Percentiles rank a stretch among this genome's conserved stretches.
These are phyloP conservation scores for Talaromyces sp. DNA, from an alignment of 2,329 filamentous ascomycete species.

Conservation along the genomic window DNA sequence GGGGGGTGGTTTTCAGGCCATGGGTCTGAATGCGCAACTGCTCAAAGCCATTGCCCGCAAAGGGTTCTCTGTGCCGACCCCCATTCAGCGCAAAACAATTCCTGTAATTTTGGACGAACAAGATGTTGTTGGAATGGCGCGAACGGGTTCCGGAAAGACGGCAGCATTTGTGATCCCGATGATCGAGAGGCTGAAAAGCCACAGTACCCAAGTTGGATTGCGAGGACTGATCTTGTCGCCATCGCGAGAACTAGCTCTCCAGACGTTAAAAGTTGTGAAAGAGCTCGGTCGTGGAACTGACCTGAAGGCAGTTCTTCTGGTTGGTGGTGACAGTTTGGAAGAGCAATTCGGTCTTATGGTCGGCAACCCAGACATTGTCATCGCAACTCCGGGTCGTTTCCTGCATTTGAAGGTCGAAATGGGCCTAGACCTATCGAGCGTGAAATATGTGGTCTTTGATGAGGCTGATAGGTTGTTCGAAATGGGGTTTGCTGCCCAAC, in stretches of 20 bases:
- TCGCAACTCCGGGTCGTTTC: conserved; percentile 93
- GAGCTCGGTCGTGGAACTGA: conserved; percentile 88
- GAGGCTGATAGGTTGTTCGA: conserved; percentile 96
- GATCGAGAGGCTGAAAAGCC: conserved; percentile 86
- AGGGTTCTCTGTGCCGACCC: conserved; percentile 92
- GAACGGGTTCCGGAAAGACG: conserved; percentile 98
- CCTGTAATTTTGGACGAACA: conserved; percentile 82
- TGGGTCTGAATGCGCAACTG: conserved; percentile 78
- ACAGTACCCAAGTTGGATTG: conserved; percentile 80
- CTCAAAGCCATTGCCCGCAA: conserved; percentile 89
- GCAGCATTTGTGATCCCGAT: conserved; percentile 97
- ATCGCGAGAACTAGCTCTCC: conserved; percentile 86
- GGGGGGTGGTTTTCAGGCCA: conserved; percentile 91
- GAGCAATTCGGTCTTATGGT: conserved; percentile 93
- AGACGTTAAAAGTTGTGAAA: conserved; percentile 94
- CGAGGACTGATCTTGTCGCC: conserved; percentile 86
- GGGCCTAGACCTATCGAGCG: conserved; percentile 81
- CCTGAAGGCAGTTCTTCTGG: conserved; percentile 79
- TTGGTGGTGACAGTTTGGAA: conserved; percentile 91
- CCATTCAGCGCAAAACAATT: conserved; percentile 95
- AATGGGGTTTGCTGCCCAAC: conserved; percentile 93
- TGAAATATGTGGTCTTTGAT: conserved; percentile 94
- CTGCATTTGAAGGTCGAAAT: conserved; percentile 97
- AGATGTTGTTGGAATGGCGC: conserved; percentile 98
- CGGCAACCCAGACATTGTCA: conserved; percentile 92